phyloP scores from a whole-genome alignment of 805 yeast genomes.

The Candida morakotiae region DNA sequence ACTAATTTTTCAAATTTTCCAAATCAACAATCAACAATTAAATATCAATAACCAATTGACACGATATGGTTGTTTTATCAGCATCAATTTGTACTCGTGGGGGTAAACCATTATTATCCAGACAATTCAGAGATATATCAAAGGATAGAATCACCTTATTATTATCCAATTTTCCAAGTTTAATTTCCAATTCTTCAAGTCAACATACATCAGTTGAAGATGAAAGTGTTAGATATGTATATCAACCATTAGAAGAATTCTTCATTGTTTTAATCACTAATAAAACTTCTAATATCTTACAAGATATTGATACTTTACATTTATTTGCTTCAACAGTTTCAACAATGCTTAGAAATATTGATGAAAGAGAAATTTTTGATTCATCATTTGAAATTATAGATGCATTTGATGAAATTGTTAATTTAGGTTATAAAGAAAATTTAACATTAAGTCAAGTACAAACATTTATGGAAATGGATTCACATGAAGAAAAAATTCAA shows the following conservation, averaged over 20 bases:
- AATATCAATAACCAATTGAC: too few species aligned
- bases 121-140: conserved; percentile 84
- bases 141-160: conserved; percentile 84
- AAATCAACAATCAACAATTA: conserved; percentile 6
- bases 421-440: conserved; percentile 87
- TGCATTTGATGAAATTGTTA: conserved; percentile 92
- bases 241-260: conserved; percentile 92
- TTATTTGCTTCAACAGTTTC: conserved; percentile 80
- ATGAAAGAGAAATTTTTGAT: conserved; percentile 77
- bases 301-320: conserved; percentile 90
- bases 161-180: conserved; percentile 78
- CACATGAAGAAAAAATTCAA: conserved; percentile 97
- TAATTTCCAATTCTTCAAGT: conserved; percentile 62
- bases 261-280: conserved; percentile 89
- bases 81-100: conserved; percentile 92
- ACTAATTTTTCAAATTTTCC: background rate
- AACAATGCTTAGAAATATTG: conserved; percentile 63
- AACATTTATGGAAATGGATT: conserved; percentile 93
- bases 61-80: conserved; percentile 72
- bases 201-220: conserved; percentile 95
- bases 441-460: conserved; percentile 75
- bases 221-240: conserved; percentile 86
- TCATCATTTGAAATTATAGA: conserved; percentile 84
- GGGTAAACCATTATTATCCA: conserved; percentile 86
- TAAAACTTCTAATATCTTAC: conserved; percentile 84